Percentiles rank a stretch among this genome's conserved stretches.
These are phyloP conservation scores for Chaetomium sp. DNA, from an alignment of 2,329 filamentous ascomycete species.

Conservation along the genomic window DNA sequence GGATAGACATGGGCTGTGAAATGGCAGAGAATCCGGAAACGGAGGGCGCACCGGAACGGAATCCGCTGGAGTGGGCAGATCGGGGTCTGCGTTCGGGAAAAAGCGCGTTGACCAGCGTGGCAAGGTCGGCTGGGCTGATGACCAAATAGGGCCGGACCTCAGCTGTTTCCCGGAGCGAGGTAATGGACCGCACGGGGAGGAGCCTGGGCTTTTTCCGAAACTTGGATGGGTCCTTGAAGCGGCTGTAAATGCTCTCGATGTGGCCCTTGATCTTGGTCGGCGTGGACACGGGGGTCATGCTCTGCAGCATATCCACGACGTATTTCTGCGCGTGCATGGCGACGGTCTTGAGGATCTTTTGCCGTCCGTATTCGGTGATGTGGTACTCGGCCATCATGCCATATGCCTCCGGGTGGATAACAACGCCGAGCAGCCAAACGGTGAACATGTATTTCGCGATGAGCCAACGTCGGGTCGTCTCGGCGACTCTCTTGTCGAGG, in stretches of 20 bases:
- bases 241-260: conserved; percentile 63
- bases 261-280: conserved; percentile 59
- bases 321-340: conserved; percentile 72
- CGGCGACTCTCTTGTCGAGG: conserved; percentile 63
- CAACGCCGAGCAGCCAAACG: conserved; percentile 72
- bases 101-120: conserved; percentile 74
- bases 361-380: conserved; percentile 82
- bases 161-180: conserved; percentile 66
- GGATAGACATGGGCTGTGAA: conserved; percentile 62
- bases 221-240: conserved; percentile 50
- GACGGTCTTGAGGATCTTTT: conserved; percentile 73
- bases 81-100: conserved; percentile 68
- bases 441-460: conserved; percentile 91
- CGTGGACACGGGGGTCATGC: conserved; percentile 56
- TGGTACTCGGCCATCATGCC: conserved; percentile 82
- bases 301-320: conserved; percentile 72
- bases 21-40: conserved; percentile 61
- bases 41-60: conserved; percentile 61
- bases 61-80: conserved; percentile 55
- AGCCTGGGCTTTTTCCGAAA: conserved; percentile 50
- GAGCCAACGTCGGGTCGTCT: conserved; percentile 73
- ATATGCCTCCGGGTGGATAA: conserved; percentile 81
- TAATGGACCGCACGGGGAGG: conserved; percentile 64
- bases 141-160: conserved; percentile 77
- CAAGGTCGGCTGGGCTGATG: conserved; percentile 69